phyloP scores from a whole-genome alignment of 257 asterid species.

The Solanum neorickii region DNA sequence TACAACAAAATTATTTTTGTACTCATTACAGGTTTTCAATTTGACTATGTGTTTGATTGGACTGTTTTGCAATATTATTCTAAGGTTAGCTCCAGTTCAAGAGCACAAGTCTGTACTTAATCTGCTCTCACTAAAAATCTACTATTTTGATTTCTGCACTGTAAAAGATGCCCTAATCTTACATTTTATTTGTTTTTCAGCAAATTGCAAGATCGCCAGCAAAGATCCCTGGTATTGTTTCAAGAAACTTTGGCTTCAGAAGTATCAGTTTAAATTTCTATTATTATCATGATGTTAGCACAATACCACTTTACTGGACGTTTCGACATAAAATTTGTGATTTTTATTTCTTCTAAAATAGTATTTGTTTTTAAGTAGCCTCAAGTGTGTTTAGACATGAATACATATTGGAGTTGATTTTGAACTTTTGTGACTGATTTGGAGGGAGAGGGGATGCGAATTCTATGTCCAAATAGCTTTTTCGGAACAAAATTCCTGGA shows the following conservation, averaged over 20 bases:
- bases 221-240: constrained; percentile 53
- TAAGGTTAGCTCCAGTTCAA: constrained; percentile 62
- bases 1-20: not conserved
- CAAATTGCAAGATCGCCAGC: constrained; percentile 51
- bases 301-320: not conserved
- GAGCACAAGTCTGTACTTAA: constrained; percentile 28
- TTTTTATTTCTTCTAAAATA: not conserved
- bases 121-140: not conserved
- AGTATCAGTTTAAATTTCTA: not conserved
- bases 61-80: constrained; percentile 52
- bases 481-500: not conserved
- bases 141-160: not conserved
- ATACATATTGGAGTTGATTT: not conserved
- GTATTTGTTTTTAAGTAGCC: not conserved
- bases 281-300: not conserved
- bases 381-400: not conserved
- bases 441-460: not conserved
- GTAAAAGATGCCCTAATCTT: not conserved
- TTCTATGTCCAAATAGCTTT: not conserved
- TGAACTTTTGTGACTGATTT: not conserved
- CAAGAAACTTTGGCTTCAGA: not conserved
- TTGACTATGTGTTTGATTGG: constrained; percentile 90
- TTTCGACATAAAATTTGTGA: not conserved
- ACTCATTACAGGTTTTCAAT: constrained; percentile 53
- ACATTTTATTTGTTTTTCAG: constrained; percentile 12